Conservation (phyloP, 2,329 filamentous ascomycete genomes). For the Penicillium oxalicum region DNA sequence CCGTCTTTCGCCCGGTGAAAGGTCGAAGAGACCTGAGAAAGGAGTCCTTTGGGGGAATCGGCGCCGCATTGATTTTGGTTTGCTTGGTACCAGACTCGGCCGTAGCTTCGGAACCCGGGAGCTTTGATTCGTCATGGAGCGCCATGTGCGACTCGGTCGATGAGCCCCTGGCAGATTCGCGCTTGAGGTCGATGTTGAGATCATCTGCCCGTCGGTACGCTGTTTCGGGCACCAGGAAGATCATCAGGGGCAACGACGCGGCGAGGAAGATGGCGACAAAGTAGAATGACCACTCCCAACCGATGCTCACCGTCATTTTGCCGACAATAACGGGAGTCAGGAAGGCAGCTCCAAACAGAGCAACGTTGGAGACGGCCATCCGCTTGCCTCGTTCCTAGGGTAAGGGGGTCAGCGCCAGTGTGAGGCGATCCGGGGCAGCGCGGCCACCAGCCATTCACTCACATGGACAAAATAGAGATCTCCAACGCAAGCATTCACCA, state of each 20-base stretch:
- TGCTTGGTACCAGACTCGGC: conserved; percentile 2
- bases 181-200: conserved; percentile 63
- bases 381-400: conserved; percentile 65
- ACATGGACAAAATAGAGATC: conserved; percentile 88
- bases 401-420: too few species aligned
- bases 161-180: conserved; percentile 25
- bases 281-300: conserved; percentile 87
- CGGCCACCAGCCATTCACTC: conserved; percentile 9
- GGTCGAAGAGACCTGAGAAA: conserved; percentile 58
- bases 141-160: conserved; percentile 11
- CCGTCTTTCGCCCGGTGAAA: conserved; percentile 77
- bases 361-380: conserved; percentile 74
- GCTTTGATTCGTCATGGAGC: conserved; percentile 7
- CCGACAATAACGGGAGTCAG: conserved; percentile 86
- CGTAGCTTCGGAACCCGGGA: conserved; percentile 1
- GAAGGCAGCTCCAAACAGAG: conserved; percentile 66
- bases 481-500: conserved; percentile 83
- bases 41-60: conserved; percentile 45
- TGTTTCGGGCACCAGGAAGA: conserved; percentile 81
- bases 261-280: conserved; percentile 79
- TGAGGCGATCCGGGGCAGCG: too few species aligned
- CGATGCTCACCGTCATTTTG: conserved; percentile 68
- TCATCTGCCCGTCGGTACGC: conserved; percentile 62
- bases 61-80: conserved; percentile 7
- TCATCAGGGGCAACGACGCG: conserved; percentile 61